These are phyloP conservation scores for Rhodofomes roseus DNA, from an alignment of 1,284 basidiomycete species.

Conservation along the genomic window DNA sequence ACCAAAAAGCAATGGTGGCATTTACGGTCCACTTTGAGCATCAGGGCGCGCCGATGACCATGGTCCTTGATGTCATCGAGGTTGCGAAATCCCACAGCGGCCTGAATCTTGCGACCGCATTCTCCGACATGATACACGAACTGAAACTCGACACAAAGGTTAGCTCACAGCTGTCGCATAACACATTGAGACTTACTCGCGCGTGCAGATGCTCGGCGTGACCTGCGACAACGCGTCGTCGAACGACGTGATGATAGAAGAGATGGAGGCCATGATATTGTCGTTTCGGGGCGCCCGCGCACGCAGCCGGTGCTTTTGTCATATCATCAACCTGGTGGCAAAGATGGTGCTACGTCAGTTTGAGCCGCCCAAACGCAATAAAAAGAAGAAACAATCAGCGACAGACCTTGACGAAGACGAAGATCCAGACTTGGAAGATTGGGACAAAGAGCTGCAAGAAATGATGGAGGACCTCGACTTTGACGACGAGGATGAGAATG, in stretches of 20 bases:
- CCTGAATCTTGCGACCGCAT: conserved; percentile 10
- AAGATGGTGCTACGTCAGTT: conserved; percentile 18
- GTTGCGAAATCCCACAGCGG: conserved; percentile 14
- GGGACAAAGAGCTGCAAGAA: not conserved
- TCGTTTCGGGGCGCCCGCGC: conserved; percentile 10
- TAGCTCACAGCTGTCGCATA: no score
- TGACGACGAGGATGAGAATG: not conserved
- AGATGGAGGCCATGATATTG: conserved; percentile 12
- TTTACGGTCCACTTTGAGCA: not conserved
- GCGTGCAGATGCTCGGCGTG: conserved; percentile 19
- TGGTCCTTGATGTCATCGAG: not conserved
- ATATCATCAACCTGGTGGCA: conserved; percentile 30
- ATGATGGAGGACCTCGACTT: conserved; percentile 1
- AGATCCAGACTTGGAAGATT: not conserved
- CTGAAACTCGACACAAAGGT: conserved; percentile 17
- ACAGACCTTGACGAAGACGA: no score
- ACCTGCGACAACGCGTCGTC: conserved; percentile 28
- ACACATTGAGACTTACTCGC: not conserved
- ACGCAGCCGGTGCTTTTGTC: conserved; percentile 25
- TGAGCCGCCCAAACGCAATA: conserved; percentile 4
- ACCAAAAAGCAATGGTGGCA: not conserved
- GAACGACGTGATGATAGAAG: conserved; percentile 24
- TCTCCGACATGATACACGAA: conserved; percentile 12
- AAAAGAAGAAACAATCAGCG: not conserved
- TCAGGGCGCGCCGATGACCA: not conserved